These are phyloP conservation scores for Phaeosphaeriaceae sp. DNA, from an alignment of 2,329 filamentous ascomycete species.

Conservation along the genomic window DNA sequence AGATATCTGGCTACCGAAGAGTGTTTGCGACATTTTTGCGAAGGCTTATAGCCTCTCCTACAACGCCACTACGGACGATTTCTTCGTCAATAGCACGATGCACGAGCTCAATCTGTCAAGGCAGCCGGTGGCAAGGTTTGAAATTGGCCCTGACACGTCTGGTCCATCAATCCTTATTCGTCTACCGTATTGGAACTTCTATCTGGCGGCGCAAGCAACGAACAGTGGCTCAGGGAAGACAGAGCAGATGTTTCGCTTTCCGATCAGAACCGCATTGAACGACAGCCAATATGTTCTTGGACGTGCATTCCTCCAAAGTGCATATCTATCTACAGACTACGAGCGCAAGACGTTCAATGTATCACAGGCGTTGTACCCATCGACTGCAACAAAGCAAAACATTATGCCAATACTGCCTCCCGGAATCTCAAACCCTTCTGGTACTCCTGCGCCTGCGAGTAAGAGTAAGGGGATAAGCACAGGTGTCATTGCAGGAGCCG, in stretches of 20 bases:
- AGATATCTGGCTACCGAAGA: constrained; percentile 50
- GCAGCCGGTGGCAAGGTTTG: constrained; percentile 45
- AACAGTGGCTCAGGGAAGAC: constrained; percentile 12
- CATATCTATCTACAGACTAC: constrained; percentile 50
- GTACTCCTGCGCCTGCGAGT: constrained; percentile 6
- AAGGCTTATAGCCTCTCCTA: constrained; percentile 48
- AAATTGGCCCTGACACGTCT: constrained; percentile 32
- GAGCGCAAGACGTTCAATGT: constrained; percentile 36
- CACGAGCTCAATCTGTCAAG: constrained; percentile 35
- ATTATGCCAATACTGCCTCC: constrained; percentile 39
- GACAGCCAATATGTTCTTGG: constrained; percentile 49
- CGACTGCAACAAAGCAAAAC: constrained; percentile 49
- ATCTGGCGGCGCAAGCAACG: constrained; percentile 30
- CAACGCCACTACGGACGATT: constrained; percentile 44
- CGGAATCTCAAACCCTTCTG: not conserved
- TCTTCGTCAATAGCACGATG: constrained; percentile 47
- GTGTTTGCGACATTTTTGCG: constrained; percentile 44
- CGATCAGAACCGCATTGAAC: constrained; percentile 46
- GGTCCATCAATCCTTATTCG: constrained; percentile 38
- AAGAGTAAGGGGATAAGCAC: constrained; percentile 13
- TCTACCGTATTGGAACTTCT: constrained; percentile 50
- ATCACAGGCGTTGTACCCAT: constrained; percentile 61
- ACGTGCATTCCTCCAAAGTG: constrained; percentile 51
- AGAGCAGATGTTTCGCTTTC: constrained; percentile 46
- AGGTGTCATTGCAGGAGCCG: constrained; percentile 35